These are phyloP conservation scores for Phaeophleospora eucalypticola DNA, from an alignment of 2,329 filamentous ascomycete species.

Conservation along the genomic window DNA sequence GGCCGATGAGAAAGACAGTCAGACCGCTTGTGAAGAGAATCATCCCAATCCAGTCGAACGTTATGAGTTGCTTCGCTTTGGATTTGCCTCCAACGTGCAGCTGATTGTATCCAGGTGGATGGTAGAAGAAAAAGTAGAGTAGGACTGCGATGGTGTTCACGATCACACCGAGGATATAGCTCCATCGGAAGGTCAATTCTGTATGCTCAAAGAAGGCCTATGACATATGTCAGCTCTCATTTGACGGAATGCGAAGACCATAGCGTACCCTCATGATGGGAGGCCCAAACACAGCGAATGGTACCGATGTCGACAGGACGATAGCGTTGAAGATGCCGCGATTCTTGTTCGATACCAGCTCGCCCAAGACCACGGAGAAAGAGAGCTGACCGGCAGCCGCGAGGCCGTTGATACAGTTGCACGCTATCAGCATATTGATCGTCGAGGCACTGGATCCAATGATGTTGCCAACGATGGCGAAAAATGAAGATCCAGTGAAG, in stretches of 20 bases:
- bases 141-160: slow-evolving; percentile 16
- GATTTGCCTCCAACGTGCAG: slow-evolving; percentile 16
- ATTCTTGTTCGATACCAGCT: slow-evolving; percentile 16
- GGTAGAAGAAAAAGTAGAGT: slow-evolving; percentile 19
- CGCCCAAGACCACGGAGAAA: slow-evolving; percentile 17
- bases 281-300: slow-evolving; percentile 18
- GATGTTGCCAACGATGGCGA: slow-evolving; percentile 16
- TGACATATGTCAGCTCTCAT: neutral
- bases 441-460: slow-evolving; percentile 11
- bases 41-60: slow-evolving; percentile 18
- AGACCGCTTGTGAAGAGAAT: slow-evolving; percentile 17
- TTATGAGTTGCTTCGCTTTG: slow-evolving; percentile 9
- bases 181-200: slow-evolving; percentile 13
- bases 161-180: slow-evolving; percentile 14
- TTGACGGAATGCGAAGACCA: too few species aligned
- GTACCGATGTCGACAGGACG: slow-evolving; percentile 15
- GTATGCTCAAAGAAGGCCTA: slow-evolving; percentile 17
- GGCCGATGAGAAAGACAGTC: slow-evolving; percentile 17
- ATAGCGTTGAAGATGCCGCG: slow-evolving; percentile 15
- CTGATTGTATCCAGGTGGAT: slow-evolving; percentile 15
- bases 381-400: slow-evolving; percentile 17
- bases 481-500: slow-evolving; percentile 12
- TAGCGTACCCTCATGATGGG: slow-evolving; percentile 11
- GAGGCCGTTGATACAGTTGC: slow-evolving; percentile 18
- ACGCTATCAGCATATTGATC: slow-evolving; percentile 18